Conservation (phyloP, 768 basidiomycete genomes). For the Solioccasus polychromus region DNA sequence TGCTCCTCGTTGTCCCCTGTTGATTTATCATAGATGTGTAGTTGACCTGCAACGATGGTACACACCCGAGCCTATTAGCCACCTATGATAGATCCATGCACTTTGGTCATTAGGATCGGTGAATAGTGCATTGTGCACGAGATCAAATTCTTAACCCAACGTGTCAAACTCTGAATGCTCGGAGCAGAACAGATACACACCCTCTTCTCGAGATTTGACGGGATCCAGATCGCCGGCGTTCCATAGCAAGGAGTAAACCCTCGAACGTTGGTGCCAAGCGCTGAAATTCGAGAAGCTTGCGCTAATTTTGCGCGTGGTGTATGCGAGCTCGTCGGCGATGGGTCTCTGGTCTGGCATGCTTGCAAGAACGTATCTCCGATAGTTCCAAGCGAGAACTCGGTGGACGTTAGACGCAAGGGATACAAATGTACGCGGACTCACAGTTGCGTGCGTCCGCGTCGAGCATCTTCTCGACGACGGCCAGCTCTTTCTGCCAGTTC, state of each 20-base stretch:
- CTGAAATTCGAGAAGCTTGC: conserved; percentile 96
- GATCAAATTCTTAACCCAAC: conserved; percentile 71
- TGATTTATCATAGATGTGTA: neutral
- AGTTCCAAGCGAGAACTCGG: conserved; percentile 92
- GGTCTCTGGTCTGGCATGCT: conserved; percentile 61
- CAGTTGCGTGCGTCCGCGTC: conserved; percentile 92
- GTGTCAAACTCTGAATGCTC: neutral
- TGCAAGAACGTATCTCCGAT: conserved; percentile 80
- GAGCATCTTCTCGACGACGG: conserved; percentile 89
- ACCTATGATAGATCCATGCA: conserved; percentile 98
- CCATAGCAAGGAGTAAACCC: conserved; percentile 70
- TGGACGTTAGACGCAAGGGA: conserved; percentile 3
- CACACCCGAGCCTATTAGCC: conserved; percentile 83
- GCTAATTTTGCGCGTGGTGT: conserved; percentile 89
- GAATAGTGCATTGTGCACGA: conserved; percentile 92
- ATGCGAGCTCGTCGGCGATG: conserved; percentile 69
- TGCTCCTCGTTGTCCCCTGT: conserved; percentile 57
- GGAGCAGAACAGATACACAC: conserved; percentile 35
- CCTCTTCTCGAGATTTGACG: conserved; percentile 61
- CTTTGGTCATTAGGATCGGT: conserved; percentile 96
- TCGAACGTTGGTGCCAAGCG: conserved; percentile 97
- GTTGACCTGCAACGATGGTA: neutral
- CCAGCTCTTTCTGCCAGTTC: conserved; percentile 84
- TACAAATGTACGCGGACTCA: conserved; percentile 37
- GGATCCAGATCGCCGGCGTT: conserved; percentile 50